Evolutionary conservation across 805 yeast species (phyloP), one percentile per base, ranked within the genome.

Genomic region (Candida argentea): DNA sequence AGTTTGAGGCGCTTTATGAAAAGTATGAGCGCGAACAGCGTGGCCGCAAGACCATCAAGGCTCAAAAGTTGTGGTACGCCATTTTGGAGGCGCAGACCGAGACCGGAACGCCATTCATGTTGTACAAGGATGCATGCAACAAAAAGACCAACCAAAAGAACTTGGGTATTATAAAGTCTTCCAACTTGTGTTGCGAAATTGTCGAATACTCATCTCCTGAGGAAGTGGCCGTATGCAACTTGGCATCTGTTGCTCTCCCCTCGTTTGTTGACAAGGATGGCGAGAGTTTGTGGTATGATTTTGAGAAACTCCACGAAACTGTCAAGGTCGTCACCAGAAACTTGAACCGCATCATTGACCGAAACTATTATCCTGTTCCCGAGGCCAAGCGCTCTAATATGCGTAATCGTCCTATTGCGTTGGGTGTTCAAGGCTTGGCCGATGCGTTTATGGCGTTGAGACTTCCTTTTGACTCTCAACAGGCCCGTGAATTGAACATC

Each of bases 41-140:
- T 39, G 74, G 71, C 29, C 59, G 63, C 44, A 43, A 50, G 32
- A 62, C 68, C 16, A 54, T 71, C 37, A 68, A 67, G 51, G 77
- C 77, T 14, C 77, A 71, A 45, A 70, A 70, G 49, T 59, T 71
- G 38, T 71, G 78, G 78, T 68, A 70, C 39, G 58, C 74, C 20
- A 67, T 71, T 28, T 58, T 71, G 46, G 76, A 70, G 46, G 72
- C 76, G 14, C 78, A 71, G 50, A 71, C 77, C 26, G 78, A 71
- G 52, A 71, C 78, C 19, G 78, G 78, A 46, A 70, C 75, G 27
- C 78, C 78, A 25, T 71, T 70, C 56, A 70, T 71, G 76, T 56
- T 71, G 41, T 71, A 71, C 57, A 71, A 71, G 50, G 78, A 71
- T 52, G 72, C 77, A 9, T 71, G 77, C 52, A 71, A 71, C 54